These are phyloP conservation scores for Ogataea hybrid DNA, from an alignment of 1,139 yeast species.

Conservation along the genomic window DNA sequence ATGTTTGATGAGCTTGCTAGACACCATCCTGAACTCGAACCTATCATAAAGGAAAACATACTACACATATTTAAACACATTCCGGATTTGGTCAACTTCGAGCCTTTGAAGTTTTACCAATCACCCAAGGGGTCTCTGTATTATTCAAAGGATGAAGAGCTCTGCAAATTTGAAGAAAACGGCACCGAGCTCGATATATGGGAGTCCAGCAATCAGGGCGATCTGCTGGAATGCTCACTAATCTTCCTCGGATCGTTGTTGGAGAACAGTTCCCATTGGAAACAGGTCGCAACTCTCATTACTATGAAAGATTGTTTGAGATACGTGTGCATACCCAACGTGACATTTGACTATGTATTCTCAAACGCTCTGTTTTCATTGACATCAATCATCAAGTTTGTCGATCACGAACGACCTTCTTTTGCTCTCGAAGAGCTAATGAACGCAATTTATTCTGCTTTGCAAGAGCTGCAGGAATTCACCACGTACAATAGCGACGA, in stretches of 20 bases:
- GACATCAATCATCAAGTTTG: constrained; percentile 50
- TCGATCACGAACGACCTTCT: constrained; percentile 55
- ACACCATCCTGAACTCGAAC: constrained; percentile 75
- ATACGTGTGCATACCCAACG: constrained; percentile 43
- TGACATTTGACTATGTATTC: constrained; percentile 59
- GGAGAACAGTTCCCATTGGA: constrained; percentile 52
- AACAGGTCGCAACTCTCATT: constrained; percentile 40
- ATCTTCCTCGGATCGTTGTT: constrained; percentile 47
- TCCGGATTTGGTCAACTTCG: constrained; percentile 41
- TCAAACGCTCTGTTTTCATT: constrained; percentile 55
- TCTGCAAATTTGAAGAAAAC: constrained; percentile 37
- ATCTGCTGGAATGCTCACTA: constrained; percentile 46
- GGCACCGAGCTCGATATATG: constrained; percentile 45
- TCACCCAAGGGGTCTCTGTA: constrained; percentile 46
- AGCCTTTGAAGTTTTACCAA: constrained; percentile 42
- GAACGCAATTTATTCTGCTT: constrained; percentile 35
- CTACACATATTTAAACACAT: constrained; percentile 46
- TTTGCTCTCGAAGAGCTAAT: constrained; percentile 42
- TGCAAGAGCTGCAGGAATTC: constrained; percentile 37
- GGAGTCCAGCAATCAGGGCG: constrained; percentile 47
- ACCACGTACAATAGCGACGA: constrained; percentile 28
- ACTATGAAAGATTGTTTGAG: constrained; percentile 45
- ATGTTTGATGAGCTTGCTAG: constrained; percentile 80
- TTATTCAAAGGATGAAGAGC: constrained; percentile 37
- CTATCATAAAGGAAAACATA: constrained; percentile 52